Evolutionary conservation across 2,329 filamentous ascomycete genomes (phyloP).

Genomic region (Botryosphaeria dothidea): DNA sequence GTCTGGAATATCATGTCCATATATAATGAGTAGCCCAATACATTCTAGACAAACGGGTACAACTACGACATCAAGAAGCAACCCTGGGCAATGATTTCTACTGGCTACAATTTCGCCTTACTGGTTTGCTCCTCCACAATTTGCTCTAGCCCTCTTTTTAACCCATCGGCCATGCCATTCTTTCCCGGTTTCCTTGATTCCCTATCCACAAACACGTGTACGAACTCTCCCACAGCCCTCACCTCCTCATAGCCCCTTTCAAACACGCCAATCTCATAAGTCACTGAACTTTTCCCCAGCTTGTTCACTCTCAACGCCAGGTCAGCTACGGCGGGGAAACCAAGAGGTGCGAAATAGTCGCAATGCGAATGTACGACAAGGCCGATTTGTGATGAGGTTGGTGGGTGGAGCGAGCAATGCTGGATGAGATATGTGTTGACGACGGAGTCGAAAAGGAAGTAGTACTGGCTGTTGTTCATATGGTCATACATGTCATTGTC

Average conservation of each 20-base stretch:
- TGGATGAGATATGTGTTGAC: conserved; percentile 87
- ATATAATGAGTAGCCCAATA: no score
- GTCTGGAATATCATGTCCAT: no score
- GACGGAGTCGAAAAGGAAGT: conserved; percentile 84
- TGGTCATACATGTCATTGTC: conserved; percentile 97
- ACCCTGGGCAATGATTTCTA: no score
- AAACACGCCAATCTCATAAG: conserved; percentile 88
- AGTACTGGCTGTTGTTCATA: conserved; percentile 88
- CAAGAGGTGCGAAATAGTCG: conserved; percentile 79
- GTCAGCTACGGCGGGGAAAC: conserved; percentile 80
- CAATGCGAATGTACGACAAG: conserved; percentile 84
- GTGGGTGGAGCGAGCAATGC: conserved; percentile 72
- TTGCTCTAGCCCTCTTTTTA: conserved; percentile 49
- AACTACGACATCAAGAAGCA: no score
- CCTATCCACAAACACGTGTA: conserved; percentile 86
- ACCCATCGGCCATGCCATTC: conserved; percentile 61
- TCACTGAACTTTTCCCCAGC: conserved; percentile 82
- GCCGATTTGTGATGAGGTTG: conserved; percentile 70
- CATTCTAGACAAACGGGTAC: no score
- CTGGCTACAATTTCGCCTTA: conserved; percentile 29
- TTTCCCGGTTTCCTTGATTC: conserved; percentile 66
- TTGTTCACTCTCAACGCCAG: conserved; percentile 80
- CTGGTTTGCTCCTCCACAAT: conserved; percentile 21
- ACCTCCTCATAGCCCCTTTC: conserved; percentile 71
- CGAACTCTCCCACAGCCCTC: conserved; percentile 81